phyloP scores from a whole-genome alignment of 805 yeast genomes.

The Candida nemodendra region DNA sequence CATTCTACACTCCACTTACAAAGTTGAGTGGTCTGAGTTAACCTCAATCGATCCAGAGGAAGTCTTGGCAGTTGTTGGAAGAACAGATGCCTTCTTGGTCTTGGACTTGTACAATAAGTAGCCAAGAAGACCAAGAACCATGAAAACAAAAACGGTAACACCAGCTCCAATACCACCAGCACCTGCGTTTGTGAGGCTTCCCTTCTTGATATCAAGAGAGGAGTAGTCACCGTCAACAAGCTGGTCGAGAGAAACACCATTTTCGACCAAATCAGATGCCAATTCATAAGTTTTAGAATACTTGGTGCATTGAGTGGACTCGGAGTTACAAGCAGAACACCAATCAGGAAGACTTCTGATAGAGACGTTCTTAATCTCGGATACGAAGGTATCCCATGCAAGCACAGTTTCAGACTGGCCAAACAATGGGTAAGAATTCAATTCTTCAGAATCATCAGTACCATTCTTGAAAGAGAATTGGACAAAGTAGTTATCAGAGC shows the following conservation, averaged over 20 bases:
- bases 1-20: neutral
- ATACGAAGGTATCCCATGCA: conserved; percentile 37
- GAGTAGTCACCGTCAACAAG: conserved; percentile 30
- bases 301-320: conserved; percentile 34
- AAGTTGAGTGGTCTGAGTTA: conserved; percentile 7
- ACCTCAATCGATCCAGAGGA: conserved; percentile 4
- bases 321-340: conserved; percentile 40
- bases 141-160: conserved; percentile 45
- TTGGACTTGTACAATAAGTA: conserved; percentile 23
- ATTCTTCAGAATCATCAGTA: conserved; percentile 35
- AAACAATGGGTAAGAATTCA: conserved; percentile 39
- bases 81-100: conserved; percentile 1
- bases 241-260: conserved; percentile 33
- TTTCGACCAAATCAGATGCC: conserved; percentile 28
- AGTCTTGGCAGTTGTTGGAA: conserved; percentile 3
- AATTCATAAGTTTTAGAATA: conserved; percentile 32
- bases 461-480: conserved; percentile 49
- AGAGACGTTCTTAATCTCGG: conserved; percentile 27
- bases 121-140: conserved; percentile 32
- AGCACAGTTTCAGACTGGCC: conserved; percentile 32
- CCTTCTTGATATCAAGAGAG: conserved; percentile 18
- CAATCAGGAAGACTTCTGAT: conserved; percentile 32
- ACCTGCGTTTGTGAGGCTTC: conserved; percentile 36
- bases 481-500: conserved; percentile 33
- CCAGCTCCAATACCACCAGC: conserved; percentile 57